These are phyloP conservation scores for Leccinum fibrillosum DNA, from an alignment of 768 basidiomycete genomes.

Conservation along the genomic window DNA sequence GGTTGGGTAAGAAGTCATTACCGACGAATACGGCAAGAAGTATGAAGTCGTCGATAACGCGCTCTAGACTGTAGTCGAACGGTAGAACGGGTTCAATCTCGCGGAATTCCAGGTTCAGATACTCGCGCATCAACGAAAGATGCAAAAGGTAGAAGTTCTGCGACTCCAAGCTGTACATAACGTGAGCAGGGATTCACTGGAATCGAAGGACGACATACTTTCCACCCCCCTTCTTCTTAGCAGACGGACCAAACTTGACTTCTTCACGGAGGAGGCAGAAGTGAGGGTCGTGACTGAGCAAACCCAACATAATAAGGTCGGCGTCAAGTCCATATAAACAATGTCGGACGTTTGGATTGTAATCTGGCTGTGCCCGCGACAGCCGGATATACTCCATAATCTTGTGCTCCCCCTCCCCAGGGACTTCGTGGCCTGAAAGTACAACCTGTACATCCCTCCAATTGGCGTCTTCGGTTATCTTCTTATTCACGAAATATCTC, in stretches of 20 bases:
- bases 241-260: slow-evolving; percentile 90
- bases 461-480: slow-evolving; percentile 94
- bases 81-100: slow-evolving; percentile 62
- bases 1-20: slow-evolving; percentile 94
- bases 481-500: slow-evolving; percentile 96
- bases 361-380: slow-evolving; percentile 90
- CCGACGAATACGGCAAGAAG: slow-evolving; percentile 95
- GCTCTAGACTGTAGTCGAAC: slow-evolving; percentile 87
- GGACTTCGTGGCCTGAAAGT: slow-evolving; percentile 95
- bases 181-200: slow-evolving; percentile 5
- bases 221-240: slow-evolving; percentile 64
- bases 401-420: slow-evolving; percentile 99
- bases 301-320: slow-evolving; percentile 96
- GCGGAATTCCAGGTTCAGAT: slow-evolving; percentile 93
- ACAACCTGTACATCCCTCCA: slow-evolving; percentile 93
- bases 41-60: slow-evolving; percentile 97
- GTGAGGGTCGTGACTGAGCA: slow-evolving; percentile 97
- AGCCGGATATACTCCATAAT: slow-evolving; percentile 99
- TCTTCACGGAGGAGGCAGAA: slow-evolving; percentile 97
- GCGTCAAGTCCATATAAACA: slow-evolving; percentile 98
- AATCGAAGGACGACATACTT: slow-evolving; percentile 36
- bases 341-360: slow-evolving; percentile 95
- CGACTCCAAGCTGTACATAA: slow-evolving; percentile 52
- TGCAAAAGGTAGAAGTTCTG: slow-evolving; percentile 95
- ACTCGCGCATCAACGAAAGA: slow-evolving; percentile 92